Evolutionary conservation across 495 filamentous ascomycete species (phyloP).

Genomic region (Durotheca rogersii): DNA sequence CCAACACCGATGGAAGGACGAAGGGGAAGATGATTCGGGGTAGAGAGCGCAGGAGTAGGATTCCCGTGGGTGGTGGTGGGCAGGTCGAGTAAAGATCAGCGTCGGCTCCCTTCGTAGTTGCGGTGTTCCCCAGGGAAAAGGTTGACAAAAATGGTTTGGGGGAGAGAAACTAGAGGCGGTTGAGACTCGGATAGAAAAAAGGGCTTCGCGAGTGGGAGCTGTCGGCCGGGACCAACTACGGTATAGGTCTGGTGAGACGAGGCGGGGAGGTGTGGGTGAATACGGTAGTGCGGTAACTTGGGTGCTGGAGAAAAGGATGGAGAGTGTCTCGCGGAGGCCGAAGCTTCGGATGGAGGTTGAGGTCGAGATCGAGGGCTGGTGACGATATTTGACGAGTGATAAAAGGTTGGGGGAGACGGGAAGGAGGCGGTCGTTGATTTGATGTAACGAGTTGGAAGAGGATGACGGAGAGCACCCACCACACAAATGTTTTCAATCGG

Average conservation of each 20-base stretch:
- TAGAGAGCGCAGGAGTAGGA: too few species aligned
- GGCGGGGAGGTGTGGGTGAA: not conserved
- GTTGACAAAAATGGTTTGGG: not conserved
- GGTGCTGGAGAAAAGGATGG: too few species aligned
- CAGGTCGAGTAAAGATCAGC: not conserved
- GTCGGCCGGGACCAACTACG: not conserved
- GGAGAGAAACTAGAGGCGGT: too few species aligned
- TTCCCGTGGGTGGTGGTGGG: not conserved
- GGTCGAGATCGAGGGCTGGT: not conserved
- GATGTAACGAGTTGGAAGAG: too few species aligned
- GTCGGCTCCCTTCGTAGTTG: not conserved
- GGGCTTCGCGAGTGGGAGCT: too few species aligned
- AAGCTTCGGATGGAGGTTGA: not conserved
- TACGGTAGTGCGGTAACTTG: too few species aligned
- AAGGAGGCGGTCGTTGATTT: conserved; percentile 15
- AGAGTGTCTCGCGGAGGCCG: too few species aligned
- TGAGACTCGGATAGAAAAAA: too few species aligned
- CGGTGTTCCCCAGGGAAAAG: not conserved
- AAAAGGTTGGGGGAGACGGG: not conserved
- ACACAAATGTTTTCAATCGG: conserved; percentile 22
- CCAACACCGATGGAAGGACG: too few species aligned
- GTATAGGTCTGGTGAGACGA: not conserved
- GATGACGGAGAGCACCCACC: conserved; percentile 1
- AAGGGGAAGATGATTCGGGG: too few species aligned
- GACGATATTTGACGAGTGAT: not conserved